Percentiles rank a stretch among this genome's conserved stretches.
These are phyloP conservation scores for Calycina marina DNA, from an alignment of 2,329 filamentous ascomycete species.

Conservation along the genomic window DNA sequence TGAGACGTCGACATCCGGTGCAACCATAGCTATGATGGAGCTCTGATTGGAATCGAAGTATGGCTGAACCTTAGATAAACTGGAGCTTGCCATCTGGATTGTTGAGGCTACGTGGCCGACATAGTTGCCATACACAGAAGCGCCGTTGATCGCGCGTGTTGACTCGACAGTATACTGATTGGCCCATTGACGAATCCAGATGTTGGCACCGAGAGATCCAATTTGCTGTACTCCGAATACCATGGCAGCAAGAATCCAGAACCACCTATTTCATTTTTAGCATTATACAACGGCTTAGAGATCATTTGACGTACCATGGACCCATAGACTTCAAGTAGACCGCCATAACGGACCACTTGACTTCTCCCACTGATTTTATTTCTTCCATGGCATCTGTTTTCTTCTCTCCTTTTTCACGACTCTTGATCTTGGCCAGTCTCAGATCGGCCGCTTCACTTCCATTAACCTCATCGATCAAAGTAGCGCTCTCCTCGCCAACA, in stretches of 20 bases:
- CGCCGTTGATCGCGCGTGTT: conserved; percentile 5
- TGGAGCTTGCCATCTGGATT: conserved; percentile 12
- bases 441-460: conserved; percentile 30
- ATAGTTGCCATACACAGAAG: conserved; percentile 13
- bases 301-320: conserved; percentile 39
- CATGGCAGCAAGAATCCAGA: conserved; percentile 64
- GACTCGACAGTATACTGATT: conserved; percentile 55
- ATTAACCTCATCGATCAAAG: conserved; percentile 31
- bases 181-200: conserved; percentile 93
- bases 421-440: conserved; percentile 22
- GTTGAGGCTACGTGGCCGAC: conserved; percentile 19
- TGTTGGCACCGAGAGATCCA: conserved; percentile 71
- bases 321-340: conserved; percentile 88
- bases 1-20: conserved; percentile 53
- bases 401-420: conserved; percentile 18
- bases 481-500: conserved; percentile 46
- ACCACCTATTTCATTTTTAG: conserved; percentile 37
- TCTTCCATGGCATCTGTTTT: conserved; percentile 48
- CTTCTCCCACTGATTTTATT: conserved; percentile 68
- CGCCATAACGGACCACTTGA: conserved; percentile 74
- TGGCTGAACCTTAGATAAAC: conserved; percentile 18
- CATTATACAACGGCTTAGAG: not conserved
- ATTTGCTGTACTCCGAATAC: conserved; percentile 77
- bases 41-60: conserved; percentile 21
- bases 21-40: conserved; percentile 17